phyloP scores from a whole-genome alignment of 208 protist genomes.

The Eutreptiella sp. region DNA sequence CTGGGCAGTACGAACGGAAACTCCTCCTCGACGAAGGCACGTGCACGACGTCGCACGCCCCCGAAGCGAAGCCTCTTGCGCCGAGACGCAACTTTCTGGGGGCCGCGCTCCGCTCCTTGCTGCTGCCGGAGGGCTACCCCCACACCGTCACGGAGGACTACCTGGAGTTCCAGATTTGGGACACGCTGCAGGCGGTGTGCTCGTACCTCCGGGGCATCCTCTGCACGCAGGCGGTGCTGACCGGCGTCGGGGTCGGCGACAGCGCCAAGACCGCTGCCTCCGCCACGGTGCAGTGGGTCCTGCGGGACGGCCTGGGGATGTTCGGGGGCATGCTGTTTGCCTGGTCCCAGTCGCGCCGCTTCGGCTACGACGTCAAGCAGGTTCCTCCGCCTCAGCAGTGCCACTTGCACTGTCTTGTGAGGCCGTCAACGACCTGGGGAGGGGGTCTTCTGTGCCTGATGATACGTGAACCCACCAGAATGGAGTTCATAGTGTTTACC shows the following conservation, averaged over 20 bases:
- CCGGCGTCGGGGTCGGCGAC: slow-evolving; percentile 46
- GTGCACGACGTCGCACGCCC: no score
- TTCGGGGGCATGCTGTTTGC: slow-evolving; percentile 49
- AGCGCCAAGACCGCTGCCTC: slow-evolving; percentile 40
- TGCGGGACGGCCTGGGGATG: slow-evolving; percentile 50
- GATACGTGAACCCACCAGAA: no score
- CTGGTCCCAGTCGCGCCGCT: slow-evolving; percentile 29
- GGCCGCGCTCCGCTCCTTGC: slow-evolving; percentile 22
- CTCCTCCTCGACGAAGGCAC: not conserved
- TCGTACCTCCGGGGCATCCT: slow-evolving; percentile 41
- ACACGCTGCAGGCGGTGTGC: slow-evolving; percentile 40
- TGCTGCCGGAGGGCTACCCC: slow-evolving; percentile 55
- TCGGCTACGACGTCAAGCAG: slow-evolving; percentile 52
- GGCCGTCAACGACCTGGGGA: no score
- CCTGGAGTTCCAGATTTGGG: slow-evolving; percentile 33
- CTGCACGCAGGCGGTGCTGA: slow-evolving; percentile 47
- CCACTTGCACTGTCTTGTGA: no score
- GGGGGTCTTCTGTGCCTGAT: no score
- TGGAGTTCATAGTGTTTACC: no score
- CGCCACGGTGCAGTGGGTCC: slow-evolving; percentile 49
- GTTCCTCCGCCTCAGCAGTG: no score
- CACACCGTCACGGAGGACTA: slow-evolving; percentile 50
- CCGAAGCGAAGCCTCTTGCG: not conserved
- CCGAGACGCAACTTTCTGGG: not conserved
- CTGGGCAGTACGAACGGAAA: not conserved